Percentiles rank a stretch among this genome's conserved stretches.
These are phyloP conservation scores for Sordaria brevicollis DNA, from an alignment of 495 filamentous ascomycete species.

Conservation along the genomic window DNA sequence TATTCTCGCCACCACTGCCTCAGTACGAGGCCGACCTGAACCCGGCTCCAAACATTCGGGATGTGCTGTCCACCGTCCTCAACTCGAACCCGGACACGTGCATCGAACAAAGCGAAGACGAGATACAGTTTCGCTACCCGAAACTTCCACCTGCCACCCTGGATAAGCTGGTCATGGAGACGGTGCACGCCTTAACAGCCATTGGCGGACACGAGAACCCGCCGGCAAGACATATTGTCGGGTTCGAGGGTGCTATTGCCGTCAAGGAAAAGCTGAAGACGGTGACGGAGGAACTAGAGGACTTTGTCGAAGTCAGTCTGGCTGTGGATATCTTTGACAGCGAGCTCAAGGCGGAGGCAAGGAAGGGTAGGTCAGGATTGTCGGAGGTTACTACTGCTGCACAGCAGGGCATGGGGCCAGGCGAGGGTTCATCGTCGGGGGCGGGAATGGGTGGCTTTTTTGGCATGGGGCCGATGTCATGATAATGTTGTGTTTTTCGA, in stretches of 20 bases:
- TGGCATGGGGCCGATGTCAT: neutral
- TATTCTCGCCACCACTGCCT: conserved; percentile 63
- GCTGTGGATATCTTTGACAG: conserved; percentile 66
- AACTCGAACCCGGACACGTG: conserved; percentile 43
- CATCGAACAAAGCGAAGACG: conserved; percentile 33
- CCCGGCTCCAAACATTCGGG: conserved; percentile 68
- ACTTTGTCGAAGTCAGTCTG: conserved; percentile 83
- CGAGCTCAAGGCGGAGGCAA: conserved; percentile 36
- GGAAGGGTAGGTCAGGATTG: conserved; percentile 18
- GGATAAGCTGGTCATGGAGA: conserved; percentile 67
- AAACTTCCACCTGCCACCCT: conserved; percentile 54
- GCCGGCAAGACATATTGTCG: conserved; percentile 87
- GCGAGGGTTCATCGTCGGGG: neutral
- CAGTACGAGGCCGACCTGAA: conserved; percentile 65
- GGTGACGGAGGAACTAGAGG: conserved; percentile 89
- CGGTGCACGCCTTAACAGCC: conserved; percentile 81
- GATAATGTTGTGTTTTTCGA: neutral
- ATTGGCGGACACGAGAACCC: conserved; percentile 95
- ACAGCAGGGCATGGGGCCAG: neutral
- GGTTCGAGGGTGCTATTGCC: conserved; percentile 74
- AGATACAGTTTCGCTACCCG: conserved; percentile 62
- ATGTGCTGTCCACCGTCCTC: conserved; percentile 67
- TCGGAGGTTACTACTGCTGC: too few species aligned
- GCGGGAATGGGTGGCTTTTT: neutral
- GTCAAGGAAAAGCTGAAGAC: conserved; percentile 97